Evolutionary conservation across 2,329 filamentous ascomycete species (phyloP), one percentile per base, ranked within the genome.

Genomic region (Sphaerulina musiva): DNA sequence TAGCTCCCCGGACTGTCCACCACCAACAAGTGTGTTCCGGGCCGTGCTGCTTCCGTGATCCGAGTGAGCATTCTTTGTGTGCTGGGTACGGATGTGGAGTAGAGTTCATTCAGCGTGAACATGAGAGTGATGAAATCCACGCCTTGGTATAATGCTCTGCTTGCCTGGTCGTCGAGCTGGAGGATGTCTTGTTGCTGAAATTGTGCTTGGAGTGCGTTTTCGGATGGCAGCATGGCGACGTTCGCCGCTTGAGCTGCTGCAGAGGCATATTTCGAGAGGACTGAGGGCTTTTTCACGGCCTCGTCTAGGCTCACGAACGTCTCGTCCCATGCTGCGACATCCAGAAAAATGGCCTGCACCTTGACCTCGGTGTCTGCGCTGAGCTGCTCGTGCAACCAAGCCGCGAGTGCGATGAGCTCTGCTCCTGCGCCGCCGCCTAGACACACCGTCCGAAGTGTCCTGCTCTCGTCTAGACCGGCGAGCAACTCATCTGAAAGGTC

Each of bases 21-120:
- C 2, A 97, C 87, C 0, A 97, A 79, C 1, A 97, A 74, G 39
- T 92, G 70, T 2, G 88, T 81, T 0, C 82, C 85, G 0, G 74
- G 56, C 0, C 76, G 72, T 2, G 87, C 68, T 1, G 73, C 61
- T 1, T 80, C 74, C 0, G 86, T 88, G 14, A 96, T 73, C 0
- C 75, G 75, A 3, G 89, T 78, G 0, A 98, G 76, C 60, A 97
- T 85, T 3, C 76, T 75, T 0, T 92, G 95, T 0, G 92, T 89
- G 62, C 83, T 82, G 2, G 83, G 77, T 23, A 90, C 81, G 1
- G 85, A 89, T 0, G 81, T 77, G 0, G 87, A 86, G 74, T 96
- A 97, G 0, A 98, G 82, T 72, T 98, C 93, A 70, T 97, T 97
- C 45, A 97, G 80, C 0, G 92, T 96, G 76, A 97, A 98, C 72